phyloP scores from a whole-genome alignment of 208 protist genomes.

The Leishmania braziliensis region DNA sequence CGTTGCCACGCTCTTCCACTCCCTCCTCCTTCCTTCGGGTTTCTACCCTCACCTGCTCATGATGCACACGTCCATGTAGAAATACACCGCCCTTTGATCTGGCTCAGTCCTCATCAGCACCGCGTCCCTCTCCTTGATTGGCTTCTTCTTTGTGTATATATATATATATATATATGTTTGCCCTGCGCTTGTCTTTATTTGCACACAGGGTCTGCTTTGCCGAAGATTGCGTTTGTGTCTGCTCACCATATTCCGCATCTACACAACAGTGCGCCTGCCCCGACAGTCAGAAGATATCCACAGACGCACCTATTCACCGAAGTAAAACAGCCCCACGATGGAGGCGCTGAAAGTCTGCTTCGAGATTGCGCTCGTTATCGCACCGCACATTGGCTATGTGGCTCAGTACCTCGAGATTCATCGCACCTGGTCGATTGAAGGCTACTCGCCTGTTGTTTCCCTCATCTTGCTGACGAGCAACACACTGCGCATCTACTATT shows the following conservation, averaged over 20 bases:
- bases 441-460: conserved; percentile 73
- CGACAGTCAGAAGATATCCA: background rate
- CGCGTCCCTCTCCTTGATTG: background rate
- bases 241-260: background rate
- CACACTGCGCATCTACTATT: conserved; percentile 81
- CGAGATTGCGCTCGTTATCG: conserved; percentile 58
- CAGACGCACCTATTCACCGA: background rate
- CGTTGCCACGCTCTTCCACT: background rate
- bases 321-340: background rate
- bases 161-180: no score
- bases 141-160: background rate
- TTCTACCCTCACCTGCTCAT: background rate
- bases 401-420: conserved; percentile 59
- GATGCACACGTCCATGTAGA: background rate
- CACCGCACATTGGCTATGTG: conserved; percentile 72
- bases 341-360: conserved; percentile 27
- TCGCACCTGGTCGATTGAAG: conserved; percentile 40
- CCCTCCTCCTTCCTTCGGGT: background rate
- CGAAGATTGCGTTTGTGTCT: background rate
- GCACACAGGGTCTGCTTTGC: background rate
- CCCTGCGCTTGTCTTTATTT: background rate
- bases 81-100: background rate
- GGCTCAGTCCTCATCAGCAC: background rate
- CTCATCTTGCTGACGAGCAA: conserved; percentile 79
- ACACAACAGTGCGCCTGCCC: background rate